Evolutionary conservation across 441 rosid genomes (phyloP).

Genomic region (Arabidopsis lyrata): DNA sequence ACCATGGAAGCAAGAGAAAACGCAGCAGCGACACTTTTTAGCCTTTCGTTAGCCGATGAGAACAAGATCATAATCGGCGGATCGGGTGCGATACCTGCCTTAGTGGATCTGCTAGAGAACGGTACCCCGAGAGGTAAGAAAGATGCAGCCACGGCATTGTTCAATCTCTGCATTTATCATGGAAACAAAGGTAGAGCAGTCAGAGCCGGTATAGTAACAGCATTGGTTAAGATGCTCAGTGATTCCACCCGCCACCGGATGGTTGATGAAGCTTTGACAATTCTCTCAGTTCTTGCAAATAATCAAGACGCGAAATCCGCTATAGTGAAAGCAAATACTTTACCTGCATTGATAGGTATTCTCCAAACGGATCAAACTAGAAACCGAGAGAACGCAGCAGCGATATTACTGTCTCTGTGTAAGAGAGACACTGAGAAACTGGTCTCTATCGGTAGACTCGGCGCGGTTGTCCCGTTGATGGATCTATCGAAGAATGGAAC

Average conservation of each 20-base stretch:
- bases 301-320: slow-evolving; percentile 69
- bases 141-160: slow-evolving; percentile 82
- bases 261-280: slow-evolving; percentile 90
- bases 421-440: slow-evolving; percentile 54
- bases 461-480: slow-evolving; percentile 44
- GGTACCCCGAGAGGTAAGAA: slow-evolving; percentile 80
- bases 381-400: slow-evolving; percentile 82
- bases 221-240: slow-evolving; percentile 78
- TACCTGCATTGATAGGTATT: slow-evolving; percentile 84
- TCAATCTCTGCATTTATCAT: slow-evolving; percentile 71
- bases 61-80: slow-evolving; percentile 79
- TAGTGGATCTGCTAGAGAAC: slow-evolving; percentile 66
- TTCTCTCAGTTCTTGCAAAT: slow-evolving; percentile 60
- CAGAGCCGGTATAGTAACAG: slow-evolving; percentile 78
- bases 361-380: slow-evolving; percentile 74
- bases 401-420: slow-evolving; percentile 66
- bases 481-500: slow-evolving; percentile 41
- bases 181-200: slow-evolving; percentile 88
- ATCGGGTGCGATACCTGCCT: slow-evolving; percentile 75
- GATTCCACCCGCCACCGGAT: slow-evolving; percentile 71
- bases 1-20: slow-evolving; percentile 89
- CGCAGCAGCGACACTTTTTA: slow-evolving; percentile 87
- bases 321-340: slow-evolving; percentile 73
- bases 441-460: slow-evolving; percentile 43
- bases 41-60: slow-evolving; percentile 75